Conservation (phyloP, 2,329 filamentous ascomycete genomes). For the Trichoderma sp. region DNA sequence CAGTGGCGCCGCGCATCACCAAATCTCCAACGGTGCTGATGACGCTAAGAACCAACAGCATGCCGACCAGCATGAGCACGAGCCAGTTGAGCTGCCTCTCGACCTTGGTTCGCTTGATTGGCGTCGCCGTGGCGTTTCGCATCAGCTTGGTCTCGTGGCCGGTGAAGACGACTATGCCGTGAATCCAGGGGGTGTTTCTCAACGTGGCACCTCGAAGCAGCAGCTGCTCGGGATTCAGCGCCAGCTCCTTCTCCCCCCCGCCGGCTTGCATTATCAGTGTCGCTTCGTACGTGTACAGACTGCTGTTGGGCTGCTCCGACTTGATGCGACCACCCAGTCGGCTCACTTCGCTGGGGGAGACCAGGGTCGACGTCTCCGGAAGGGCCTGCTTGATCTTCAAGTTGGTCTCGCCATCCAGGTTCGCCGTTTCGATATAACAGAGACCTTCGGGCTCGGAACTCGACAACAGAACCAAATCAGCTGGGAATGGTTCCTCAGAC, state of each 20-base stretch:
- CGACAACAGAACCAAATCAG: constrained; percentile 86
- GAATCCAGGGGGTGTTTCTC: constrained; percentile 94
- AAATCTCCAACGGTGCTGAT: constrained; percentile 91
- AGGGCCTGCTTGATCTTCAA: constrained; percentile 98
- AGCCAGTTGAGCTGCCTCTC: constrained; percentile 91
- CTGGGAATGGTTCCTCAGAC: constrained; percentile 91
- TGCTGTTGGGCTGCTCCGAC: constrained; percentile 97
- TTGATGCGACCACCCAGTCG: constrained; percentile 80
- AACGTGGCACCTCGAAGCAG: constrained; percentile 89
- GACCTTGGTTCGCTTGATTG: constrained; percentile 96
- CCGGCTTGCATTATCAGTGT: constrained; percentile 88
- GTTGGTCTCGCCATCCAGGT: constrained; percentile 96
- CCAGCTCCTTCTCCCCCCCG: constrained; percentile 87
- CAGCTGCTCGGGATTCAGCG: constrained; percentile 87
- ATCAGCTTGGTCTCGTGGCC: constrained; percentile 98
- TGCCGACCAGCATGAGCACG: constrained; percentile 82
- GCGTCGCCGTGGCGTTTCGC: constrained; percentile 94
- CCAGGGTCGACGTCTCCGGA: constrained; percentile 83
- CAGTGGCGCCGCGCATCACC: constrained; percentile 65
- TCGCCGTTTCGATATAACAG: constrained; percentile 98
- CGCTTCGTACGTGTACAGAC: constrained; percentile 96
- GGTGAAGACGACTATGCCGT: constrained; percentile 87
- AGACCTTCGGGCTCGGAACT: constrained; percentile 96
- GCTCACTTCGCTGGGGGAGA: constrained; percentile 82
- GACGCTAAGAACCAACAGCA: constrained; percentile 79